Evolutionary conservation across 2,329 filamentous ascomycete genomes (phyloP), one percentile per base, ranked within the genome.

Genomic region (Neonectria hederae): DNA sequence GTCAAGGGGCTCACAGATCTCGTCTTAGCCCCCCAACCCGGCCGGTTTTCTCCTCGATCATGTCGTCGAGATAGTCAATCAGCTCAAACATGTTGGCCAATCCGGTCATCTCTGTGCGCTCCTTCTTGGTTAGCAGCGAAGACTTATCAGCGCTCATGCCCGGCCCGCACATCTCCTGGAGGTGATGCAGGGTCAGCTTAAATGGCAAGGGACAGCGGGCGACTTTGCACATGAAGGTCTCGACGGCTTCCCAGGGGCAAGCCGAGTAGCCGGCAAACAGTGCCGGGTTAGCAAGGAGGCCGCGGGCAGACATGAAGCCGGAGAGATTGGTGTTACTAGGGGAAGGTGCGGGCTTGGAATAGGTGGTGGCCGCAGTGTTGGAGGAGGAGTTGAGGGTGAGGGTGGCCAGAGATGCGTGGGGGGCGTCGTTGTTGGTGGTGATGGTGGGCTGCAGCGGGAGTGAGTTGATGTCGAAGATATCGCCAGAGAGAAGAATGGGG

Each of bases 301-400:
- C 90, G 52, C 90, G 84, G 8, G 90, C 90, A 21, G 90, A 88
- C 90, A 92, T 92, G 59, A 92, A 85, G 38, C 90, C 88, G 1
- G 85, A 78, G 8, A 89, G 81, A 35, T 84, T 80, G 5, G 83
- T 86, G 82, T 78, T 80, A 70, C 76, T 78, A 19, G 79, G 79
- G 4, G 66, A 74, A 2, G 74, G 69, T 13, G 61, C 53, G 42
- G 63, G 57, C 22, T 63, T 43, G 9, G 57, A 49, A 30, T 38
- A 42, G n/a, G 28, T 52, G 49, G 48, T 51, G 35, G 57, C 59
- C 49, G 9, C 35, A 8, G 14, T 38, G 35, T 17, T 11, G 38
- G n/a, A 19, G n/a, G 71, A 42, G n/a, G 71, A 54, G 63, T 75
- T 69, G 66, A 73, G 57, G 49, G 75, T 74, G 26, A 78, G 70